Evolutionary conservation across 495 filamentous ascomycete genomes (phyloP).

Genomic region (Neurospora terricola): DNA sequence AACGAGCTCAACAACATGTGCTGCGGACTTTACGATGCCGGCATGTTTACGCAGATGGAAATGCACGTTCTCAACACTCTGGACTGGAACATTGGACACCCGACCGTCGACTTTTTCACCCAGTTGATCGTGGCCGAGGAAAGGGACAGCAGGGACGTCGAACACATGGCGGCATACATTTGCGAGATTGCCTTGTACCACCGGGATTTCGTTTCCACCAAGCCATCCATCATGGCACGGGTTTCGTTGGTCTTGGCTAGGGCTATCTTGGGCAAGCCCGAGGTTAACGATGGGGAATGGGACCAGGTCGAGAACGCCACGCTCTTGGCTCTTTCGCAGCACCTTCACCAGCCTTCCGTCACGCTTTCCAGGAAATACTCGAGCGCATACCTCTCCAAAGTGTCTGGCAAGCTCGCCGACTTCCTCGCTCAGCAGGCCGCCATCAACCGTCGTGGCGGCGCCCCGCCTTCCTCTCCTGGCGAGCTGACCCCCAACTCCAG

Average conservation of each 20-base stretch:
- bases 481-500: constrained; percentile 36
- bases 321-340: constrained; percentile 74
- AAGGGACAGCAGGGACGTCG: constrained; percentile 74
- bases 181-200: constrained; percentile 92
- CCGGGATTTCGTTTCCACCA: constrained; percentile 85
- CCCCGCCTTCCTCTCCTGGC: constrained; percentile 59
- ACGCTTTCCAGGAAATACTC: constrained; percentile 86
- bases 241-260: constrained; percentile 77
- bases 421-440: constrained; percentile 81
- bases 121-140: constrained; percentile 59
- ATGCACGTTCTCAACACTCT: constrained; percentile 99
- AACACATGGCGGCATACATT: constrained; percentile 91
- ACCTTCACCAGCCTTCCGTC: constrained; percentile 76
- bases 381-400: constrained; percentile 66
- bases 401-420: constrained; percentile 69
- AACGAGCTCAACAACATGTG: constrained; percentile 97
- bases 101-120: constrained; percentile 87
- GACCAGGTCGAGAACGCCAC: constrained; percentile 69
- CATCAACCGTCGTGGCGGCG: constrained; percentile 44
- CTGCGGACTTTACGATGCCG: constrained; percentile 94
- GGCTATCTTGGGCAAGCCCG: constrained; percentile 72
- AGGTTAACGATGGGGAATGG: constrained; percentile 68
- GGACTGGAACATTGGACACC: constrained; percentile 90
- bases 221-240: constrained; percentile 81
- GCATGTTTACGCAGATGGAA: constrained; percentile 99